Conservation (phyloP, 1,284 basidiomycete species). For the Sphaerobolus stellatus region DNA sequence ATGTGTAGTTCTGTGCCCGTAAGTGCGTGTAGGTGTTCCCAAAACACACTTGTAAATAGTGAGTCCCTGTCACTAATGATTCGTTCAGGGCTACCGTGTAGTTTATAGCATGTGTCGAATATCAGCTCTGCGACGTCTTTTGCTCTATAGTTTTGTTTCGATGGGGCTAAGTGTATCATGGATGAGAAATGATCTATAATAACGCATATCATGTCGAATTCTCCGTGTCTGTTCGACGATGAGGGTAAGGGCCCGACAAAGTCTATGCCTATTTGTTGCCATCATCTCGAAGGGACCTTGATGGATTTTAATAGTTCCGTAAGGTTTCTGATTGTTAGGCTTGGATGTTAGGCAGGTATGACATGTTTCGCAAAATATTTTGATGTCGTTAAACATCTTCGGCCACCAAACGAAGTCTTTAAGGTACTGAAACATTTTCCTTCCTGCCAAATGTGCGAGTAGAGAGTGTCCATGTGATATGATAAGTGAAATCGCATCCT, state of each 20-base stretch:
- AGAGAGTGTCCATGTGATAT: conserved; percentile 34
- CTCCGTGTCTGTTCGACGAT: conserved; percentile 30
- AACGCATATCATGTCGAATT: conserved; percentile 38
- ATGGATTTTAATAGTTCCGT: conserved; percentile 35
- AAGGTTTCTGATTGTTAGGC: conserved; percentile 29
- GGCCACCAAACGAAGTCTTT: conserved; percentile 38
- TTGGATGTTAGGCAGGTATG: conserved; percentile 29
- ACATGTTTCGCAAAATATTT: conserved; percentile 30
- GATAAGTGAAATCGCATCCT: conserved; percentile 30
- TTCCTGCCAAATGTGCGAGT: conserved; percentile 33
- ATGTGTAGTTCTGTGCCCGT: conserved; percentile 37
- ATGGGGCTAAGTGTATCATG: conserved; percentile 37
- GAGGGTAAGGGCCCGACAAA: conserved; percentile 43
- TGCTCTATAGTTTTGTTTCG: conserved; percentile 30
- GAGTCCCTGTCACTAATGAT: conserved; percentile 45
- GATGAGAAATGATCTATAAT: conserved; percentile 36
- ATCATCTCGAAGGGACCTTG: conserved; percentile 30
- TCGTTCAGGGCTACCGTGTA: conserved; percentile 37
- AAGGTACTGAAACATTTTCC: conserved; percentile 32
- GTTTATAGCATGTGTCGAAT: conserved; percentile 37
- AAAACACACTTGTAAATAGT: conserved; percentile 44
- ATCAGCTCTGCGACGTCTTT: conserved; percentile 40
- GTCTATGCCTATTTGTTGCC: conserved; percentile 42
- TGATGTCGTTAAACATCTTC: conserved; percentile 25
- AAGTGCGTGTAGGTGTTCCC: conserved; percentile 36